Base-by-base conservation (phyloP, 768 basidiomycete genomes). In the Amanita fuliginea region DNA sequence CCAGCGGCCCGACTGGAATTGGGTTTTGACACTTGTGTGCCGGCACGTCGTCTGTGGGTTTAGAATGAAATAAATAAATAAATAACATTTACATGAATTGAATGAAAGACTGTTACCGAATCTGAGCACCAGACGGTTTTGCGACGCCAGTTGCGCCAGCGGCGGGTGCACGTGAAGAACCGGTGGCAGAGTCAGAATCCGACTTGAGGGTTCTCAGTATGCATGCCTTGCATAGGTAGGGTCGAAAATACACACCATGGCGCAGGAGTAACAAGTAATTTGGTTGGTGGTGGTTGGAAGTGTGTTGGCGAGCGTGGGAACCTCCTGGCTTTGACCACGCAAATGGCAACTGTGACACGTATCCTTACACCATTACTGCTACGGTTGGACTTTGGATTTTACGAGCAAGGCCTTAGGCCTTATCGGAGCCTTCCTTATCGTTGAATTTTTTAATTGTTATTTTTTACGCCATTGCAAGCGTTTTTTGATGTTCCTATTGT, bases 1-100 rank as follows among this genome's bases (percentile, higher is more conserved):
- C 95, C 93, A 22, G 94, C 92, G 35, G 92, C 83, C 51, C 94
- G 84, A 26, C 83, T 65, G 1, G 91, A 94, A 62, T 92, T 93
- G 21, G 93, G 91, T 64, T 76, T 81, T 42, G 83, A 61, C 5
- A 66, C 82, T 55, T 83, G 81, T 22, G 62, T 59, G 49, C 75
- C 78, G 53, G 77, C 86, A 57, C 89, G 76, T 65, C 88, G 82
- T 57, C 88, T 91, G 51, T 14, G 24, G 28, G 13, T 11, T 42
- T 14, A 10, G 14, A 36, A 32, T 10, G 21, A 39, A 52, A 30
- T n/a, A n/a, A n/a, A n/a, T n/a, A n/a, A n/a, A n/a, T n/a, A n/a
- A n/a, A n/a, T n/a, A n/a, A n/a, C n/a, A n/a, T n/a, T n/a, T n/a
- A n/a, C n/a, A n/a, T n/a, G n/a, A n/a, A n/a, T n/a, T n/a, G n/a